Base-by-base conservation (phyloP, 2,329 filamentous ascomycete species). In the Sclerotinia trifoliorum region DNA sequence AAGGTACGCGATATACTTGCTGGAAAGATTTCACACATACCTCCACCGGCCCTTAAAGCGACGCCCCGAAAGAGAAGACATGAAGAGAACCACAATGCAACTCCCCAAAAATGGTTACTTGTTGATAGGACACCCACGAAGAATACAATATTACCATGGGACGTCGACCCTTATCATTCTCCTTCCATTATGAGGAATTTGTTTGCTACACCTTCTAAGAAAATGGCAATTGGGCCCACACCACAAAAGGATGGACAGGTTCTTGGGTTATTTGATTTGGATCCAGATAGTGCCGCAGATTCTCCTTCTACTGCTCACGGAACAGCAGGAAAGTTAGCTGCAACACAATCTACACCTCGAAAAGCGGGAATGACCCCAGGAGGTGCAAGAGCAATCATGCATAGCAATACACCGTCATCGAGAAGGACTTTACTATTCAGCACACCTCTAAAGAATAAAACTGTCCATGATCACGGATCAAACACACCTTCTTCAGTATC, bases 161-260 rank as follows among this genome's bases (percentile, higher is more conserved):
- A 81, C 55, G 75, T 80, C 29, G 81, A 83, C 51, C 78, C 82
- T 62, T 81, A 82, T 74, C 80, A 81, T 55, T 88, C 87, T 1
- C 87, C 88, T 1, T 84, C 84, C 1, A 80, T 83, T 55, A 81
- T 83, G 49, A 82, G 86, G 42, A 86, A 83, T 68, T 80, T 89
- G 7, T 90, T 89, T 75, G 65, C 65, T 44, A 87, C 85, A 68
- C 85, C 87, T 1, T 79, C 79, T 0, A 81, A 83, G 15, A 85
- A 86, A 2, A 87, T 85, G 6, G 85, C 83, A 0, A 85, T 95
- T 70, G 91, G 90, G 2, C 92, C 92, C 1, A 95, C 92, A 17
- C 92, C 92, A 3, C 92, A 94, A 75, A 87, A 88, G 70, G 90
- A 94, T 77, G 92, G 92, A 39, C 86, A 86, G 26, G 88, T 93